These are phyloP conservation scores for Penicillium waksmanii DNA, from an alignment of 495 filamentous ascomycete genomes.

Conservation along the genomic window DNA sequence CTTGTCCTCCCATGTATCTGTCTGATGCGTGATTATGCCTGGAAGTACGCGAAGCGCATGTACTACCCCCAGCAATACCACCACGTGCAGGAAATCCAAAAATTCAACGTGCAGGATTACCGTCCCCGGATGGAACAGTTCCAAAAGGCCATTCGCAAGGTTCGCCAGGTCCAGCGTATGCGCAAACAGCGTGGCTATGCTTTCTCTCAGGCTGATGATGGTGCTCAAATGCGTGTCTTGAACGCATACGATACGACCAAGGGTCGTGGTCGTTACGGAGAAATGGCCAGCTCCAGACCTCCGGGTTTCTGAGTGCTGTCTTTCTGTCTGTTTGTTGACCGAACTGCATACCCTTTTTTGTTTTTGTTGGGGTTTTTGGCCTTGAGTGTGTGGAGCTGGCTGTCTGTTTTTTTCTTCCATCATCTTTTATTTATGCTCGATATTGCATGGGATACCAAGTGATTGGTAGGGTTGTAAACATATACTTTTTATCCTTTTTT, in stretches of 20 bases:
- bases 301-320: slow-evolving; percentile 36
- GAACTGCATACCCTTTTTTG: background rate
- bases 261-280: slow-evolving; percentile 88
- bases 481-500: slow-evolving; percentile 5
- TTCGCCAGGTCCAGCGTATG: slow-evolving; percentile 98
- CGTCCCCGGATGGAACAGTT: slow-evolving; percentile 99
- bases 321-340: slow-evolving; percentile 1
- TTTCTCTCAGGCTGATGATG: slow-evolving; percentile 97
- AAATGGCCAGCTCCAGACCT: slow-evolving; percentile 81
- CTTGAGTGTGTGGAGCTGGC: background rate
- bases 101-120: slow-evolving; percentile 99
- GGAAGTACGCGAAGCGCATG: slow-evolving; percentile 90
- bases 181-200: slow-evolving; percentile 98
- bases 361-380: background rate
- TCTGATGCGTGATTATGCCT: slow-evolving; percentile 84
- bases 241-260: slow-evolving; percentile 97
- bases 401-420: background rate
- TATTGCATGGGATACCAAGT: slow-evolving; percentile 8
- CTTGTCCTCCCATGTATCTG: slow-evolving; percentile 80
- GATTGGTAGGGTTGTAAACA: slow-evolving; percentile 7
- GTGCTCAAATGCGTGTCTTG: slow-evolving; percentile 75
- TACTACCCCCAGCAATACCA: slow-evolving; percentile 96
- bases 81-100: slow-evolving; percentile 99
- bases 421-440: background rate
- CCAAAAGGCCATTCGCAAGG: slow-evolving; percentile 98